Conservation (phyloP, 2,329 filamentous ascomycete genomes). For the Pseudogymnoascus sp. region DNA sequence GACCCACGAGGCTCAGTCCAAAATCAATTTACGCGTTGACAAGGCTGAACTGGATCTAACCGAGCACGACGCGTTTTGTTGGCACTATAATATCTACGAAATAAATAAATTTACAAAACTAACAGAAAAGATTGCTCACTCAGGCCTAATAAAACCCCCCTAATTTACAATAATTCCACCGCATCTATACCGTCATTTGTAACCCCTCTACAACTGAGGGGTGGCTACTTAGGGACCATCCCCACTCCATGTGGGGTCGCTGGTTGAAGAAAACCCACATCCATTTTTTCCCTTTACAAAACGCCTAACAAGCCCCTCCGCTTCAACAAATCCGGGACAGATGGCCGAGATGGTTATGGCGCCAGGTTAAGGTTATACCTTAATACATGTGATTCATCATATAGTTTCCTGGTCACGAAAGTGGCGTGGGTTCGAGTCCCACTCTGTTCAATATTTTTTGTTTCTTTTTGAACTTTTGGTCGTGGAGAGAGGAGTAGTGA, state of each 20-base stretch:
- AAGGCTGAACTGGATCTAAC: background rate
- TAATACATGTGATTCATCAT: constrained; percentile 2
- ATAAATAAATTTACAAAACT: background rate
- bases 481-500: background rate
- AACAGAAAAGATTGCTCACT: background rate
- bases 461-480: background rate
- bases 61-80: background rate
- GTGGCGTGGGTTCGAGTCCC: constrained; percentile 34
- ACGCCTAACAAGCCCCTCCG: background rate
- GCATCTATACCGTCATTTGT: background rate
- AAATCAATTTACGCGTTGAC: background rate
- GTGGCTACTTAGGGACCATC: background rate
- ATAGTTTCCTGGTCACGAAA: constrained; percentile 31
- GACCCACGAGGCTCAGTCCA: background rate
- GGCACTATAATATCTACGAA: background rate
- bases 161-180: background rate
- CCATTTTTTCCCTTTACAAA: background rate
- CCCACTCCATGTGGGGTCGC: background rate
- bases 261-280: background rate
- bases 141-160: background rate
- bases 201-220: background rate
- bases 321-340: constrained; percentile 8
- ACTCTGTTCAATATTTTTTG: constrained; percentile 25
- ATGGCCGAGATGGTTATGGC: constrained; percentile 11
- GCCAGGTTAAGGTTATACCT: constrained; percentile 10